Evolutionary conservation across 2,329 filamentous ascomycete species (phyloP).

Genomic region (Arthrobotrys conoides): DNA sequence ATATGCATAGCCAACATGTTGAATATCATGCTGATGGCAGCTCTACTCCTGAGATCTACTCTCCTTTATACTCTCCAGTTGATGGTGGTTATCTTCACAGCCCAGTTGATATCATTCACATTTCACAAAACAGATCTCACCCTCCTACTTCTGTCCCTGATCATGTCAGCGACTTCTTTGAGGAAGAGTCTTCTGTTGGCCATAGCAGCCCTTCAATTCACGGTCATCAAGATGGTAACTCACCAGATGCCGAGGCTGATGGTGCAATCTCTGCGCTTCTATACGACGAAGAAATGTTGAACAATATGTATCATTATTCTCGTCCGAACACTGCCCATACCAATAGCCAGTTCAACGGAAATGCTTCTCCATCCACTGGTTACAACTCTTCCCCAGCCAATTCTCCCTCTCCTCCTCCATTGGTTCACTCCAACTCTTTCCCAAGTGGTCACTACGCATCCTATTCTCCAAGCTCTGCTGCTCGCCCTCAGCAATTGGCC

Average conservation of each 20-base stretch:
- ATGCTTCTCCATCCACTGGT: conserved; percentile 48
- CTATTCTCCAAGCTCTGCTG: conserved; percentile 50
- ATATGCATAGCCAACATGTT: conserved; percentile 59
- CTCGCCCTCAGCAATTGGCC: conserved; percentile 52
- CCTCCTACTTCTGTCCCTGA: conserved; percentile 59
- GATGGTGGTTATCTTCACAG: conserved; percentile 57
- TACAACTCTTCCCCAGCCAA: conserved; percentile 58
- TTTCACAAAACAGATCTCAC: conserved; percentile 49
- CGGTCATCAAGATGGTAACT: conserved; percentile 54
- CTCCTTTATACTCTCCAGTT: conserved; percentile 57
- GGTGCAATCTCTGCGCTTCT: conserved; percentile 57
- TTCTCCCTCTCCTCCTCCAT: conserved; percentile 56
- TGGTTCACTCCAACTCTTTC: conserved; percentile 59
- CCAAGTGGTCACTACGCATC: conserved; percentile 49
- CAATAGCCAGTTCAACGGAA: conserved; percentile 55
- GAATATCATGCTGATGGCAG: conserved; percentile 55
- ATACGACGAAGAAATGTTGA: conserved; percentile 60
- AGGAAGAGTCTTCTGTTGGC: conserved; percentile 58
- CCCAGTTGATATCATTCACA: conserved; percentile 60
- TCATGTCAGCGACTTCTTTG: conserved; percentile 59
- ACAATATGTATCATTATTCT: conserved; percentile 60
- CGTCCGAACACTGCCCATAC: conserved; percentile 55
- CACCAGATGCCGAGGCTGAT: conserved; percentile 49
- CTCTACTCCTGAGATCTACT: conserved; percentile 59
- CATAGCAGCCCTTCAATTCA: conserved; percentile 60